phyloP scores from a whole-genome alignment of 2,329 filamentous ascomycete genomes.

The Alternaria metachromatica region DNA sequence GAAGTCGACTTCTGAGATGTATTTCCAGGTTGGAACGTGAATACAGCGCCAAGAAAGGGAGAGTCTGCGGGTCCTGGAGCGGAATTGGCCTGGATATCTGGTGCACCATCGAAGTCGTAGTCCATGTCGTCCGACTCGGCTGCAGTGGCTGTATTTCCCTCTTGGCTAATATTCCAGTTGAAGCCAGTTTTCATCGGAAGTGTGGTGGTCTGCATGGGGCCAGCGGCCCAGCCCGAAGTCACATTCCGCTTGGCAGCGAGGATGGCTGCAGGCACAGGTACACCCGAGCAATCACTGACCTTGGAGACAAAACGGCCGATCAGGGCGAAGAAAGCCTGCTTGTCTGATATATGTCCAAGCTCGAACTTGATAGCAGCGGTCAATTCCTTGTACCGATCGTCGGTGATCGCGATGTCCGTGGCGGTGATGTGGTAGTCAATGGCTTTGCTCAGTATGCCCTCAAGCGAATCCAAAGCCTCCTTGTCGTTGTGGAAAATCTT shows the following conservation, averaged over 20 bases:
- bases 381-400: neutral
- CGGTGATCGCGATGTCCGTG: neutral
- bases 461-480: neutral
- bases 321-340: neutral
- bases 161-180: neutral
- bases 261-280: neutral
- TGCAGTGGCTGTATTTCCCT: neutral
- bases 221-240: neutral
- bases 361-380: neutral
- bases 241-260: neutral
- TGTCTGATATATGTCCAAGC: neutral
- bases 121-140: neutral
- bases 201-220: neutral
- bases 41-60: neutral
- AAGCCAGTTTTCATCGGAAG: neutral
- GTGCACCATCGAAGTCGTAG: neutral
- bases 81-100: accelerated
- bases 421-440: neutral
- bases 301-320: neutral
- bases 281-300: neutral
- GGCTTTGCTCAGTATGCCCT: neutral
- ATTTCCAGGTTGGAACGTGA: neutral
- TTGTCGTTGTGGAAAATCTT: neutral
- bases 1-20: neutral
- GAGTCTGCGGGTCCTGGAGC: neutral